Evolutionary conservation across 805 yeast genomes (phyloP), one percentile per base, ranked within the genome.

Genomic region (Schizosaccharomyces octosporus): DNA sequence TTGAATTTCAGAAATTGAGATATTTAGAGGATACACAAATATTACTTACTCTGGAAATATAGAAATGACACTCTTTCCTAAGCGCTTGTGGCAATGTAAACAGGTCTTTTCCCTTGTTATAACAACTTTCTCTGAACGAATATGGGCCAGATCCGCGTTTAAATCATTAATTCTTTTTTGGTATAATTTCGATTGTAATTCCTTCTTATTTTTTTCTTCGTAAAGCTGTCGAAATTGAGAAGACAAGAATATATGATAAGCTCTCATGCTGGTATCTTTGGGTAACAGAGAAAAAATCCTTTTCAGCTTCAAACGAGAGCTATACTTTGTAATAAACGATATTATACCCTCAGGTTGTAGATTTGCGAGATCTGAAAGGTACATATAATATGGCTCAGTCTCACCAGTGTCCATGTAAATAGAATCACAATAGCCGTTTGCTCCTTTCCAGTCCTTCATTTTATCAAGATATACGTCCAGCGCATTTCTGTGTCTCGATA

Each of bases 31-130:
- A 27, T 27, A 27, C 41, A 36, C 29, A 27, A 39, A 5, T 7
- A 19, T 2, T 39, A 41, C 60, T 24, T 57, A 57, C 61, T 75
- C 72, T 0, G 78, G 78, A 43, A 74, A 73, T 29, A 77, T 76
- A 57, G 80, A 74, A 41, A 81, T 70, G 0, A 83, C 79, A 59
- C 79, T 75, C 64, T 74, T 75, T 2, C 82, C 83, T 42, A 84
- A 71, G 13, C 73, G 69, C 65, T 81, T 81, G 27, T 73, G 71
- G 70, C 95, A 87, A 19, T 80, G 74, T 2, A 70, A 66, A 68
- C 95, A 87, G n/a, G 69, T 69, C 43, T 76, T 70, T 21, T 75
- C 73, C 15, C 78, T 76, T 13, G 78, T 71, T 27, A 80, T 62
- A 59, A 64, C 68, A 1, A 71, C 72, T 69, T 66, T 72, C 66